Evolutionary conservation across 2,329 filamentous ascomycete species (phyloP), one percentile per base, ranked within the genome.

Genomic region (Aspergillus piperis): DNA sequence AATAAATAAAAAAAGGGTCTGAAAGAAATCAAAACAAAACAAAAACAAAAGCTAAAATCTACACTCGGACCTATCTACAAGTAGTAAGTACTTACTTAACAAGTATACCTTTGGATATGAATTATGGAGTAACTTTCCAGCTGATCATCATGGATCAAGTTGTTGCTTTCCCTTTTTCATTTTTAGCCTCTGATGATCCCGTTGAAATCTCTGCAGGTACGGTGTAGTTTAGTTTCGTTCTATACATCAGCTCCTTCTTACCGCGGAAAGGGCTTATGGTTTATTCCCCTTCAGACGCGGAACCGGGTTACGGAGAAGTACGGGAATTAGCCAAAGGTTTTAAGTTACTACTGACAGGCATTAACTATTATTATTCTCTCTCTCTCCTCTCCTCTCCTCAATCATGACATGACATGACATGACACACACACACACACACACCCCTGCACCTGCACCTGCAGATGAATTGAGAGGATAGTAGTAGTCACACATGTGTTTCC

Each of bases 191-290:
- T 49, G 15, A 27, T 49, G 15, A 27, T 49, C 44, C 25, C 21
- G 15, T 15, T 23, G 25, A 55, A 47, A 44, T 8, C 39, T 50
- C 60, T 62, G 60, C 60, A 62, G 60, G 60, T 60, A 62, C 60
- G 27, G 52, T 44, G 21, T 36, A 36, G 32, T 36, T 36, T 15
- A 36, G 32, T 36, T 27, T 36, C 32, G 32, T 36, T 17, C 21
- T 44, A 25, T 32, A 47, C 49, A 52, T 30, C 48, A 25, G 30
- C 52, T 52, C 36, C 50, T 23, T 17, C 17, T 21, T 44, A 44
- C 17, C 21, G n/a, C 17, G 17, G 41, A 21, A 44, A 27, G 25
- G 30, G 32, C 17, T 21, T 10, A 44, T 44, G 13, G 41, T 44
- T 10, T 10, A 3, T 30, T 1, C 27, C 27, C 10, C 27, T 3